Conservation (phyloP, 1,139 yeast species). For the Hansenula lynferdii region DNA sequence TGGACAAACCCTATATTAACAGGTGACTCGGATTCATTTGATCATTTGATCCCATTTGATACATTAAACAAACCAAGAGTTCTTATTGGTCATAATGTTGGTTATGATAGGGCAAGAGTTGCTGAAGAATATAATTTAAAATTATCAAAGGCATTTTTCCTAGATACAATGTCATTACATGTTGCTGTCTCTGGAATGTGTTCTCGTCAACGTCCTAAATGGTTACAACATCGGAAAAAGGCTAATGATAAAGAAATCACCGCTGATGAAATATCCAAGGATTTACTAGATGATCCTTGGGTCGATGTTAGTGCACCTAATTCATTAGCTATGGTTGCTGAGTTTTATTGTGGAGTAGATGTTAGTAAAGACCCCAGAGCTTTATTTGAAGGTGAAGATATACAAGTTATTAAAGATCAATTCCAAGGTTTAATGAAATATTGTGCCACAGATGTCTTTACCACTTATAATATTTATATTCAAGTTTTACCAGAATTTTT, state of each 20-base stretch:
- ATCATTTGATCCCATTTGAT: constrained; percentile 74
- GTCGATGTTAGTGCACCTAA: constrained; percentile 69
- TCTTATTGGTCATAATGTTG: constrained; percentile 84
- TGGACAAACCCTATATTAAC: constrained; percentile 90
- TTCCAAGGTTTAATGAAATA: constrained; percentile 64
- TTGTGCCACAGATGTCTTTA: constrained; percentile 81
- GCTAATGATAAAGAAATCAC: constrained; percentile 16
- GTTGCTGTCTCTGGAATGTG: constrained; percentile 91
- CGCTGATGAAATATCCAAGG: constrained; percentile 18
- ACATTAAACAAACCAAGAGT: constrained; percentile 45
- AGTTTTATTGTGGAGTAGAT: constrained; percentile 69
- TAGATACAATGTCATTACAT: constrained; percentile 94
- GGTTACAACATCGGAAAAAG: constrained; percentile 58
- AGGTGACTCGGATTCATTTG: constrained; percentile 39
- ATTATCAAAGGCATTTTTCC: constrained; percentile 65
- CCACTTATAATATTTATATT: constrained; percentile 67
- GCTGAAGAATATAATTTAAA: constrained; percentile 74
- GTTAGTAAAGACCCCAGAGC: constrained; percentile 68
- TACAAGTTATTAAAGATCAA: constrained; percentile 48
- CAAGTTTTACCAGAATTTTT: constrained; percentile 68
- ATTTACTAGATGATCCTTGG: constrained; percentile 65
- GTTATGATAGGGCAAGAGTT: constrained; percentile 86
- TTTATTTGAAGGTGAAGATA: constrained; percentile 51
- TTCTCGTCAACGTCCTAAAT: constrained; percentile 80
- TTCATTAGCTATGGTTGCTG: constrained; percentile 76